These are phyloP conservation scores for Primulina tabacum DNA, from an alignment of 257 asterid species.

Conservation along the genomic window DNA sequence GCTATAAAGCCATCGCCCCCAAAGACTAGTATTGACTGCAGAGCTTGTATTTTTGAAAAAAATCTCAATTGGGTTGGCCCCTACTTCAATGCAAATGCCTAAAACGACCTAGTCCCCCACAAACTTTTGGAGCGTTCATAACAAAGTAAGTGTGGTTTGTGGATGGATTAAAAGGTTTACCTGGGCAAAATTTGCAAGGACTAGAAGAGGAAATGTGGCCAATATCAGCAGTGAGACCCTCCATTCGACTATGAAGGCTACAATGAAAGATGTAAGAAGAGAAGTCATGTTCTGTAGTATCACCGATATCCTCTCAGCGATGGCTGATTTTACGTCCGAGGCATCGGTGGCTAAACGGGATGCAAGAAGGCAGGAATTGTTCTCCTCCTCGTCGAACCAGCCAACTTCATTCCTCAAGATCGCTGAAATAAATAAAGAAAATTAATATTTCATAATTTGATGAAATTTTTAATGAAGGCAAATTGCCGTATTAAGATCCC, in stretches of 20 bases:
- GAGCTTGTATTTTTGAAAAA: background rate
- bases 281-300: slow-evolving; percentile 96
- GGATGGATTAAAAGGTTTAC: slow-evolving; percentile 39
- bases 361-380: slow-evolving; percentile 87
- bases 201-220: slow-evolving; percentile 89
- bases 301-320: slow-evolving; percentile 96
- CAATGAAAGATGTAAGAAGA: slow-evolving; percentile 92
- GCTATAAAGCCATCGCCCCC: too few relatives aligned
- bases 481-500: background rate
- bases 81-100: background rate
- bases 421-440: slow-evolving; percentile 40
- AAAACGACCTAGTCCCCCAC: background rate
- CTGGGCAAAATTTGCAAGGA: slow-evolving; percentile 99
- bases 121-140: background rate
- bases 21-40: background rate
- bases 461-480: background rate
- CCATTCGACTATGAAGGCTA: slow-evolving; percentile 98
- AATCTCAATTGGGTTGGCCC: background rate
- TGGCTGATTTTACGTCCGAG: slow-evolving; percentile 93
- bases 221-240: slow-evolving; percentile 86
- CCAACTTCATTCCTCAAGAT: slow-evolving; percentile 94
- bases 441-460: background rate
- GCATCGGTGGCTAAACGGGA: slow-evolving; percentile 93
- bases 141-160: background rate
- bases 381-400: slow-evolving; percentile 98